These are phyloP conservation scores for Candida dajiaensis DNA, from an alignment of 805 yeast genomes.

Conservation along the genomic window DNA sequence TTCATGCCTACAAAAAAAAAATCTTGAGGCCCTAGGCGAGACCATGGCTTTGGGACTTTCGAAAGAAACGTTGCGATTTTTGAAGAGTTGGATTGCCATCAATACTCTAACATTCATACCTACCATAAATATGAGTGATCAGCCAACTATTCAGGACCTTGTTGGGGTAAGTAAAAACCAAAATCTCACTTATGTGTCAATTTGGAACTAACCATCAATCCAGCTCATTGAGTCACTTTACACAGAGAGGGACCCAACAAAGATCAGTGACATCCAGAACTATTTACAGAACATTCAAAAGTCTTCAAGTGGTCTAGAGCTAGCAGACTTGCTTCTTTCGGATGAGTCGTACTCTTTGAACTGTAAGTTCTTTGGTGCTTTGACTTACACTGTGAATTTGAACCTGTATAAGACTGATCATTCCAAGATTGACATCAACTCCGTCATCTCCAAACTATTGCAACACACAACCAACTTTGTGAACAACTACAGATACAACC, in stretches of 20 bases:
- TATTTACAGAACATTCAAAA: constrained; percentile 55
- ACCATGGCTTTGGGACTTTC: neutral
- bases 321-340: constrained; percentile 51
- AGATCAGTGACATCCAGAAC: constrained; percentile 41
- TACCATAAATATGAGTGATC: neutral
- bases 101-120: neutral
- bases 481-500: constrained; percentile 7
- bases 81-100: neutral
- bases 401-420: constrained; percentile 24
- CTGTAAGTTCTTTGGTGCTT: constrained; percentile 74
- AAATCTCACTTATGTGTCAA: neutral
- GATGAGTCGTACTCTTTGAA: constrained; percentile 31
- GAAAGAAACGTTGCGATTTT: neutral
- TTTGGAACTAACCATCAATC: neutral
- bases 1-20: neutral
- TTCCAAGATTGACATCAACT: constrained; percentile 12
- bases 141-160: constrained; percentile 3
- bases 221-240: constrained; percentile 22
- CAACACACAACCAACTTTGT: constrained; percentile 11
- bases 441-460: constrained; percentile 9
- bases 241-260: constrained; percentile 23
- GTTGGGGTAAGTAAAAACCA: constrained; percentile 3
- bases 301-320: constrained; percentile 44
- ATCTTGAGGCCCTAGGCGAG: neutral
- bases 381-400: constrained; percentile 64